phyloP scores from a whole-genome alignment of 352 stramenopile genomes.

The Phytophthora crassamura region DNA sequence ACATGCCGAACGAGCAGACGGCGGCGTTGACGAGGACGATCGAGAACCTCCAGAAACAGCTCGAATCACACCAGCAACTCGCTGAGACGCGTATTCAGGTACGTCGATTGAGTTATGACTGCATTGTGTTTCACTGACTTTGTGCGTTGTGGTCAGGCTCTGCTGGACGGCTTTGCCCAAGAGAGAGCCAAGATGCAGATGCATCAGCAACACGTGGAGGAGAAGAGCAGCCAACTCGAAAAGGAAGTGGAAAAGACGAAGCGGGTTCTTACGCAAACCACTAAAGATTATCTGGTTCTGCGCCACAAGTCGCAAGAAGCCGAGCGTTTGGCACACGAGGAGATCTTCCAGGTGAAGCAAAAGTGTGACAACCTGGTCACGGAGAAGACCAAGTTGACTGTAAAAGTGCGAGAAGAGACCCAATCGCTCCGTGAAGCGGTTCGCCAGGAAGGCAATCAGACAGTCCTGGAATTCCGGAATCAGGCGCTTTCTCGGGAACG shows the following conservation, averaged over 20 bases:
- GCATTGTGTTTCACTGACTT: neutral
- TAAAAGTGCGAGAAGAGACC: slow-evolving; percentile 56
- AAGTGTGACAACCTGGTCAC: slow-evolving; percentile 44
- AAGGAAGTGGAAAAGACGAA: slow-evolving; percentile 64
- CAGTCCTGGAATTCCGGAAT: slow-evolving; percentile 58
- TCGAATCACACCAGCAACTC: slow-evolving; percentile 60
- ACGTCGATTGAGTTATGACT: neutral
- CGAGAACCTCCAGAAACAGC: slow-evolving; percentile 66
- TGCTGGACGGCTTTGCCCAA: slow-evolving; percentile 61
- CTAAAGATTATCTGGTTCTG: slow-evolving; percentile 80
- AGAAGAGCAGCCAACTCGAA: slow-evolving; percentile 46
- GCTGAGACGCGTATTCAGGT: slow-evolving; percentile 69
- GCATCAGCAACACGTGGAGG: slow-evolving; percentile 43
- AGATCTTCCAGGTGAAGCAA: slow-evolving; percentile 50
- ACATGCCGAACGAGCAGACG: slow-evolving; percentile 78
- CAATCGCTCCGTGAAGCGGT: slow-evolving; percentile 52
- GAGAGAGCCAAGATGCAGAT: slow-evolving; percentile 63
- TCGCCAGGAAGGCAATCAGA: slow-evolving; percentile 64
- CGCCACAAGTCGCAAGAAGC: slow-evolving; percentile 71
- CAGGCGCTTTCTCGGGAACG: slow-evolving; percentile 67
- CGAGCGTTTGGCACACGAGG: slow-evolving; percentile 66
- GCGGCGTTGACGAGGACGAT: slow-evolving; percentile 57
- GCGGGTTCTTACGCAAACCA: slow-evolving; percentile 68
- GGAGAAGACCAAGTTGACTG: slow-evolving; percentile 50
- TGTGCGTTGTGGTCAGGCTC: slow-evolving; percentile 30